Evolutionary conservation across 768 basidiomycete species (phyloP).

Genomic region (Podaxis rugospora): DNA sequence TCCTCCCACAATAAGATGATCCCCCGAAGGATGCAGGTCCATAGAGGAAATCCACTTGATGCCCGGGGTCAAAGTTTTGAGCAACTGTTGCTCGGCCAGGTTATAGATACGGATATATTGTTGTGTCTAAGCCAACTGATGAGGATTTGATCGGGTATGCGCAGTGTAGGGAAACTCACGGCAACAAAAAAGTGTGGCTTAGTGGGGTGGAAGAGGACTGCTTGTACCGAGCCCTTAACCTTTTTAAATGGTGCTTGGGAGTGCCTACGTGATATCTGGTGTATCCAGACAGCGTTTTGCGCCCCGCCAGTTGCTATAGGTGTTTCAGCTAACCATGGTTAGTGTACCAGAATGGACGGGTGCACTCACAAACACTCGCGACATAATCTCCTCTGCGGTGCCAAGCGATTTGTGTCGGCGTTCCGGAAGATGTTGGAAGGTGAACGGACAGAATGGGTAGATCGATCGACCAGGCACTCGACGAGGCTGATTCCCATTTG

Average conservation of each 20-base stretch:
- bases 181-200: conserved; percentile 98
- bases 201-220: conserved; percentile 89
- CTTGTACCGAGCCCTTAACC: conserved; percentile 85
- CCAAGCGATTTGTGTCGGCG: conserved; percentile 83
- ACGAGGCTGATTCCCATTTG: conserved; percentile 60
- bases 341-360: background rate
- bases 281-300: conserved; percentile 90
- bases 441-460: conserved; percentile 55
- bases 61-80: conserved; percentile 94
- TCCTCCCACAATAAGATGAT: conserved; percentile 95
- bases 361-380: conserved; percentile 83
- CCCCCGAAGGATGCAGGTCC: conserved; percentile 94
- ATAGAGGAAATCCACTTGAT: conserved; percentile 97
- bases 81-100: conserved; percentile 84
- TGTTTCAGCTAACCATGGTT: conserved; percentile 13
- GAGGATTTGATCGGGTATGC: conserved; percentile 11
- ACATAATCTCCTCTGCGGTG: conserved; percentile 95
- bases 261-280: conserved; percentile 89
- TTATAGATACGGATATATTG: conserved; percentile 96
- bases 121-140: conserved; percentile 63
- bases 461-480: conserved; percentile 44
- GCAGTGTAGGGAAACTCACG: conserved; percentile 43
- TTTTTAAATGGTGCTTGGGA: conserved; percentile 98
- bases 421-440: conserved; percentile 62
- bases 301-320: conserved; percentile 55